Conservation (phyloP, 1,284 basidiomycete genomes). For the Apiotrichum gamsii region DNA sequence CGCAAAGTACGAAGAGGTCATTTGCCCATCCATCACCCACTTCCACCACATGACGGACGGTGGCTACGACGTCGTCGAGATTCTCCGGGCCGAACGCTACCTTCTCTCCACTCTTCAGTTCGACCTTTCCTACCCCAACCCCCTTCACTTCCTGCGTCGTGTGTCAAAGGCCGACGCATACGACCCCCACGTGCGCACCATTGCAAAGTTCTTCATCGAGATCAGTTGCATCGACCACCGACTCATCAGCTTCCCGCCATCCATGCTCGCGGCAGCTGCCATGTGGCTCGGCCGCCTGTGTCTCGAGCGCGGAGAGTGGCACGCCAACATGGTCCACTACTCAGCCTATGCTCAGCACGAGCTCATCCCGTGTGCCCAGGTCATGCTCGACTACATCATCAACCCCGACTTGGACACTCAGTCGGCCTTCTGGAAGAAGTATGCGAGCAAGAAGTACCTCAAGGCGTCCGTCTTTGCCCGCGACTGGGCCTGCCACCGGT, state of each 20-base stretch:
- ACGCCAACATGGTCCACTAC: constrained; percentile 85
- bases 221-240: constrained; percentile 83
- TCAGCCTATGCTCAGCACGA: constrained; percentile 81
- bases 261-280: constrained; percentile 77
- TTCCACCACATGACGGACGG: constrained; percentile 85
- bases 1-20: constrained; percentile 92
- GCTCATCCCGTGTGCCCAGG: constrained; percentile 76
- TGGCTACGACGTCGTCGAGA: constrained; percentile 78
- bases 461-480: constrained; percentile 59
- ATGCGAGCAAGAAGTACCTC: constrained; percentile 74
- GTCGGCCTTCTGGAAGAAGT: constrained; percentile 61
- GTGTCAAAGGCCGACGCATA: constrained; percentile 96
- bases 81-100: constrained; percentile 89
- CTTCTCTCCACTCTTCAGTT: constrained; percentile 86
- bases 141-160: constrained; percentile 84
- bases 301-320: constrained; percentile 80
- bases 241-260: constrained; percentile 73
- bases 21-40: constrained; percentile 80
- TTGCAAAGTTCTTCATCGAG: constrained; percentile 91
- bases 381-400: constrained; percentile 89
- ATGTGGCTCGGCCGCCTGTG: constrained; percentile 87
- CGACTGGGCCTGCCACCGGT: constrained; percentile 48
- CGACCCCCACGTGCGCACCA: constrained; percentile 80
- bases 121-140: constrained; percentile 87
- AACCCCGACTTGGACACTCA: constrained; percentile 57